Conservation (phyloP, 331 rosid species). For the Dryas integrifolia region DNA sequence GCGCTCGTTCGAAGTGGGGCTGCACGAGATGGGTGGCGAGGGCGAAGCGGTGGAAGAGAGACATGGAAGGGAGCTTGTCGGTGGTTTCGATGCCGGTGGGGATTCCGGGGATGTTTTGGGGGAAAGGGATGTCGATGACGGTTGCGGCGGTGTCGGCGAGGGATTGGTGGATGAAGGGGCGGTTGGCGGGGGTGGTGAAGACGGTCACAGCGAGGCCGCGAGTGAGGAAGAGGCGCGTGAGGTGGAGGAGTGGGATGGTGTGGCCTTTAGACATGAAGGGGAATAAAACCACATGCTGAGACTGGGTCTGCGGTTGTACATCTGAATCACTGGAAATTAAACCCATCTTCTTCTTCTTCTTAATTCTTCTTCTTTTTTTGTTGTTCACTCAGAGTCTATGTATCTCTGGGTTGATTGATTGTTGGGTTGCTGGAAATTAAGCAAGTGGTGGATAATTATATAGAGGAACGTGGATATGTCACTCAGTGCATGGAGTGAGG, state of each 20-base stretch:
- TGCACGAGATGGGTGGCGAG: slow-evolving; percentile 38
- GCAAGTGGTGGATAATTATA: too few relatives aligned
- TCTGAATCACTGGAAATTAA: not conserved
- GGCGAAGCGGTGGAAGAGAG: slow-evolving; percentile 36
- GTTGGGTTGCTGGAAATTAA: too few relatives aligned
- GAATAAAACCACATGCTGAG: slow-evolving; percentile 27
- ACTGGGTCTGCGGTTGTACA: too few relatives aligned
- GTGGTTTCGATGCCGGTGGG: slow-evolving; percentile 49
- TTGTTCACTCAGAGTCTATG: too few relatives aligned
- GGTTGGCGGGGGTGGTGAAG: slow-evolving; percentile 50
- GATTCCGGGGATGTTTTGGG: slow-evolving; percentile 28
- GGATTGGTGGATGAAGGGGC: slow-evolving; percentile 31
- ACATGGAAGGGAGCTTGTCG: slow-evolving; percentile 45
- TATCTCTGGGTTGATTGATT: too few relatives aligned
- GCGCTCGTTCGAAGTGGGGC: slow-evolving; percentile 39
- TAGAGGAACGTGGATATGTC: too few relatives aligned
- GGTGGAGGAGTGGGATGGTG: slow-evolving; percentile 61
- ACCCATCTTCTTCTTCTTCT: not conserved
- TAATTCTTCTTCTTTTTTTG: not conserved
- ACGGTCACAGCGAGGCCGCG: slow-evolving; percentile 38
- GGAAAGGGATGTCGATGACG: slow-evolving; percentile 39
- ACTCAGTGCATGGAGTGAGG: too few relatives aligned
- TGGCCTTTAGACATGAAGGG: slow-evolving; percentile 82
- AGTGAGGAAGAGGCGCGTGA: slow-evolving; percentile 43
- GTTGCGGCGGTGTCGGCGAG: slow-evolving; percentile 33